These are phyloP conservation scores for Boletellus emodensis DNA, from an alignment of 768 basidiomycete species.

Conservation along the genomic window DNA sequence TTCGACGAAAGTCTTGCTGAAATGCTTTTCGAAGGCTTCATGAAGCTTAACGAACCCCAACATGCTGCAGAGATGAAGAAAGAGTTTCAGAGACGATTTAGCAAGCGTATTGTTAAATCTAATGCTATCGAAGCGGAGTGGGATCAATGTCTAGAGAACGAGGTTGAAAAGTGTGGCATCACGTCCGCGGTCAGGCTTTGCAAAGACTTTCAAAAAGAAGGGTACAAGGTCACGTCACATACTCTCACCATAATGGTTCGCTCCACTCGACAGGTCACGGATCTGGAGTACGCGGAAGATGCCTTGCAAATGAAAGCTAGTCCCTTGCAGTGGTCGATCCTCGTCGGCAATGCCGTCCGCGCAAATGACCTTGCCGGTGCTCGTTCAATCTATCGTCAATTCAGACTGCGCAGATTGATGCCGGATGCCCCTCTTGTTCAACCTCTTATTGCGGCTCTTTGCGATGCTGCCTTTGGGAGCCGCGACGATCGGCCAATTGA, in stretches of 20 bases:
- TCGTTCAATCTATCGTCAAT: slow-evolving; percentile 46
- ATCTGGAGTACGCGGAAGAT: slow-evolving; percentile 41
- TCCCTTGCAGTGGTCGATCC: slow-evolving; percentile 48
- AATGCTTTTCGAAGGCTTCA: slow-evolving; percentile 42
- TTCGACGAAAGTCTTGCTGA: slow-evolving; percentile 42
- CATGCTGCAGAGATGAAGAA: slow-evolving; percentile 38
- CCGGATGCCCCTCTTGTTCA: slow-evolving; percentile 50
- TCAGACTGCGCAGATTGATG: slow-evolving; percentile 39
- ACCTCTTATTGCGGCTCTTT: slow-evolving; percentile 53
- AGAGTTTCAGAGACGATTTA: slow-evolving; percentile 35
- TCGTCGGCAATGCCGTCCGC: slow-evolving; percentile 50
- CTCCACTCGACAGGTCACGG: slow-evolving; percentile 36
- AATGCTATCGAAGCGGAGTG: slow-evolving; percentile 26
- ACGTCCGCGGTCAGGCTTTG: slow-evolving; percentile 35
- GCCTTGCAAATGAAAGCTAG: slow-evolving; percentile 39
- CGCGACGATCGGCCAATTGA: slow-evolving; percentile 45
- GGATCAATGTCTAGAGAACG: slow-evolving; percentile 28
- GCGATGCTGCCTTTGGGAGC: slow-evolving; percentile 33
- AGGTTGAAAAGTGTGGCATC: slow-evolving; percentile 33
- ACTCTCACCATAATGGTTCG: slow-evolving; percentile 43
- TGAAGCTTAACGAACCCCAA: slow-evolving; percentile 33
- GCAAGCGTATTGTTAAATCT: slow-evolving; percentile 26
- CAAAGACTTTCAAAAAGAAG: slow-evolving; percentile 27
- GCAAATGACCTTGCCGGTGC: slow-evolving; percentile 38
- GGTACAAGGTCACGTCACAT: slow-evolving; percentile 30